Conservation (phyloP, 1,284 basidiomycete genomes). For the Heterobasidion annosum region DNA sequence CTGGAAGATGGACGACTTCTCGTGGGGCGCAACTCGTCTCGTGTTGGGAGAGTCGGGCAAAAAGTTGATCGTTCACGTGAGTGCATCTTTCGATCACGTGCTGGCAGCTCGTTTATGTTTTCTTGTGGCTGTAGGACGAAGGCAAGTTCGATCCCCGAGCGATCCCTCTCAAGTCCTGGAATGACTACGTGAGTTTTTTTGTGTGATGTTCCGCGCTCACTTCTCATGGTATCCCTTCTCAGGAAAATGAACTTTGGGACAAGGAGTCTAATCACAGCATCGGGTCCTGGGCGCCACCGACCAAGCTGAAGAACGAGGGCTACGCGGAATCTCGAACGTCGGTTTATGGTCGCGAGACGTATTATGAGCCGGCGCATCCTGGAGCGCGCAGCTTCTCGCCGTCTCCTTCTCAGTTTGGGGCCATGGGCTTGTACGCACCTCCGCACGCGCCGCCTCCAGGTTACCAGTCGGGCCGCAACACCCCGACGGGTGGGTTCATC, state of each 20-base stretch:
- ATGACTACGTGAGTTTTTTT: slow-evolving; percentile 64
- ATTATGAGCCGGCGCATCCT: slow-evolving; percentile 49
- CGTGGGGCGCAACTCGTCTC: slow-evolving; percentile 92
- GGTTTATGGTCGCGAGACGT: slow-evolving; percentile 75
- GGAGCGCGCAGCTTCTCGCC: slow-evolving; percentile 51
- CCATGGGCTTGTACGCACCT: slow-evolving; percentile 6
- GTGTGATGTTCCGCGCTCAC: slow-evolving; percentile 3
- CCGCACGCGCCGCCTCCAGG: slow-evolving; percentile 44
- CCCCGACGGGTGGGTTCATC: slow-evolving; percentile 41
- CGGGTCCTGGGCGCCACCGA: slow-evolving; percentile 74
- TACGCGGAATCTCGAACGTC: slow-evolving; percentile 71
- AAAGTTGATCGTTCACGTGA: slow-evolving; percentile 88
- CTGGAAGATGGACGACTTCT: slow-evolving; percentile 99
- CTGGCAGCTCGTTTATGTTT: slow-evolving; percentile 6
- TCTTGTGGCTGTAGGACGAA: slow-evolving; percentile 59
- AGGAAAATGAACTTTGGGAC: slow-evolving; percentile 97
- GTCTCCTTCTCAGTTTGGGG: slow-evolving; percentile 51
- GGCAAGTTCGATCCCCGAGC: slow-evolving; percentile 91
- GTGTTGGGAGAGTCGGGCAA: slow-evolving; percentile 94
- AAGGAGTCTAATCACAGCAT: slow-evolving; percentile 91
- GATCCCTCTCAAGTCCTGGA: slow-evolving; percentile 96
- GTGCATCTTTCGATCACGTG: background rate
- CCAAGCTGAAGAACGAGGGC: slow-evolving; percentile 56
- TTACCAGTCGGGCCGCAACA: slow-evolving; percentile 72
- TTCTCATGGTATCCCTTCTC: background rate